Base-by-base conservation (phyloP, 352 stramenopile genomes). In the Pythium apleroticum region DNA sequence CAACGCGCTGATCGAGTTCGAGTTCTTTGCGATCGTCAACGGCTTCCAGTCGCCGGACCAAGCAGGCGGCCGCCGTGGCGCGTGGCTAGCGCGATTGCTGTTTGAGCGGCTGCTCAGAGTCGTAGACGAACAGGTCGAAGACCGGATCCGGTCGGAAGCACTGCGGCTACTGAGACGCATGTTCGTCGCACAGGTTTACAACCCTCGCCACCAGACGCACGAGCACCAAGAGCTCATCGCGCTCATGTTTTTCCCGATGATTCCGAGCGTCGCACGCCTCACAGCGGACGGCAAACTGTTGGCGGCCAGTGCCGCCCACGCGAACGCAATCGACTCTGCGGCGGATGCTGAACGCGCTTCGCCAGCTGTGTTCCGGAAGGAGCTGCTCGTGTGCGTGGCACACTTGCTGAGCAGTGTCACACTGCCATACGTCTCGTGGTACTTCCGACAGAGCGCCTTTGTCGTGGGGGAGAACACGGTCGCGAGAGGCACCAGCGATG, bases 1-100 rank as follows among this genome's bases (percentile, higher is more conserved):
- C 20, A 70, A 77, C 20, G 75, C 78, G 27, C 63, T 93, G 30
- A 76, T 88, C 30, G 84, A 90, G 39, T 89, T 90, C 35, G 82
- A 91, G 66, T 77, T 81, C 24, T 93, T 93, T 25, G 74, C 81
- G 1, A 72, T 75, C 9, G 66, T 93, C 19, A 90, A 91, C 53
- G 77, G 73, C 12, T 75, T 80, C 22, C 31, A 62, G 2, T 31
- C 43, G 11, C 28, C 3, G 0, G 41, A 64, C 28, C 52, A 17
- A 14, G 0, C 7, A 1, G 46, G 66, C 20, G 30, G 22, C 3
- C 24, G 52, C 1, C 63, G 56, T 17, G 61, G 30, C 28, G 49
- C 46, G 39, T 93, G 85, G 85, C 73, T 93, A 0, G 82, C 79
- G 3, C 69, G 78, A 25, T 57, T 78, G 3, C 65, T 93, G 5